Evolutionary conservation across 192 early-diverging fungal genomes (phyloP), one percentile per base, ranked within the genome.

Genomic region (Physocladia obscura): DNA sequence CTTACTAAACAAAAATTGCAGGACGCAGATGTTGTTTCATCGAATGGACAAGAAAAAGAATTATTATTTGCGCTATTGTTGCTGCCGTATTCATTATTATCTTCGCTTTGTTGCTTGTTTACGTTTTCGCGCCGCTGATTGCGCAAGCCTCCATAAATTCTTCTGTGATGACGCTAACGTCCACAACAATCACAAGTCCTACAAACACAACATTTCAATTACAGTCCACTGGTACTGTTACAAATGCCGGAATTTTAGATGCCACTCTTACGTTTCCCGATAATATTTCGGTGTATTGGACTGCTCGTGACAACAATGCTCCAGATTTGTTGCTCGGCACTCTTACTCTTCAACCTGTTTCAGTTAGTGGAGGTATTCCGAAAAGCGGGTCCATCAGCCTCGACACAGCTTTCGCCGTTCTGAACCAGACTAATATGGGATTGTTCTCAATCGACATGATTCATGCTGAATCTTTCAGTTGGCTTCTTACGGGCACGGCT

Each of bases 271-370:
- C 55, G 4, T 54, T 76, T 44, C 49, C 68, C 13, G 24, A 15
- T 13, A 63, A 68, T 15, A 38, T 75, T 4, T 61, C 38, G 30
- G 74, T 79, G 8, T 75, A 32, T 37, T 79, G 77, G 77, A 60
- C 58, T 6, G 48, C 71, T 32, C 47, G 61, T 6, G 70, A 63
- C 2, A 32, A 60, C 30, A 56, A 56, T 21, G 69, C 59, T 30
- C 34, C 57, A 21, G 69, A 71, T 36, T 29, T 71, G 4, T 19
- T 26, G 27, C 48, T 79, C 49, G 70, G 74, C 37, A 44, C 47
- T 17, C 57, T 79, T 54, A 26, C 61, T 34, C 35, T 78, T 17
- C 40, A 56, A 30, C 27, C 59, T 0, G 64, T 73, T 58, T 59
- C 69, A 19, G 77, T 79, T 17, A 21, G n/a, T 37, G 62, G 64